Conservation (phyloP, 2,329 filamentous ascomycete species). For the Verticillium longisporum region DNA sequence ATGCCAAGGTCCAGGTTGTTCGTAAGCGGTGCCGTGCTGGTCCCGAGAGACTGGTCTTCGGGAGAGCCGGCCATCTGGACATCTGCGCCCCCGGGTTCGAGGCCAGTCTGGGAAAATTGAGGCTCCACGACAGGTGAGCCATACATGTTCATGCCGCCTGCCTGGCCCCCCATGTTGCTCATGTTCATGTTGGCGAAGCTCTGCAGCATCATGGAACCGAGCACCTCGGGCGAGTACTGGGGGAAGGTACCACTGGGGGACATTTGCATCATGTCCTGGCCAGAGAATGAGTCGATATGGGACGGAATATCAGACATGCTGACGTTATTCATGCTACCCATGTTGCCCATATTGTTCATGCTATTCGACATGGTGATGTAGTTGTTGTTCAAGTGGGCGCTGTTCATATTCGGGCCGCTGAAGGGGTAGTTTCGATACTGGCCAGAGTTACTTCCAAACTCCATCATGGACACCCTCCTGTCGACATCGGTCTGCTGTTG, state of each 20-base stretch:
- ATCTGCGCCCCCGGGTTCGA: constrained; percentile 29
- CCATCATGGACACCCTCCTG: constrained; percentile 55
- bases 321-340: background rate
- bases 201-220: constrained; percentile 43
- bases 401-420: constrained; percentile 21
- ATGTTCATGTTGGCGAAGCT: constrained; percentile 44
- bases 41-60: background rate
- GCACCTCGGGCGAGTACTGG: constrained; percentile 38
- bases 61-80: constrained; percentile 26
- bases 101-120: constrained; percentile 26
- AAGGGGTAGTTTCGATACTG: constrained; percentile 29
- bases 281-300: constrained; percentile 11
- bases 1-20: background rate
- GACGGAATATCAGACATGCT: constrained; percentile 3
- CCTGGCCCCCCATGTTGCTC: constrained; percentile 29
- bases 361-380: constrained; percentile 4
- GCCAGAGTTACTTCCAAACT: constrained; percentile 36
- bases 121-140: constrained; percentile 20
- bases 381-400: constrained; percentile 18
- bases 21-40: background rate
- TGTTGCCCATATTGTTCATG: constrained; percentile 4
- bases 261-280: constrained; percentile 23
- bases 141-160: constrained; percentile 15
- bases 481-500: constrained; percentile 25
- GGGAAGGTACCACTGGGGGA: constrained; percentile 24